Base-by-base conservation (phyloP, 192 early-diverging fungal genomes). In the Coemansia sp. region DNA sequence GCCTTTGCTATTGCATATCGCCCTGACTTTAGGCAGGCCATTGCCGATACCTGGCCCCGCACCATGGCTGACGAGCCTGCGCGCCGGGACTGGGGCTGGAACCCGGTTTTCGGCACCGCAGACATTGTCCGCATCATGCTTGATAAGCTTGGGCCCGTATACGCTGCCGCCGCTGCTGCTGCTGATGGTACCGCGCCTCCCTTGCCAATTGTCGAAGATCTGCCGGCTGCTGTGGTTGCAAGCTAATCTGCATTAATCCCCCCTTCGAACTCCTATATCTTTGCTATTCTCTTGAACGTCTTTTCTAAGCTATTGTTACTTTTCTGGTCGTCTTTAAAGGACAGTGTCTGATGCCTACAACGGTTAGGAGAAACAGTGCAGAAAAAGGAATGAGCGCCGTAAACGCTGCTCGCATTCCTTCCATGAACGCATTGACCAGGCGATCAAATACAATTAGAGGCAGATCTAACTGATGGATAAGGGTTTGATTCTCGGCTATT, bases 41-140 rank as follows among this genome's bases (percentile, higher is more conserved):
- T 86, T 63, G 85, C 85, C 14, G 80, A 84, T 39, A 80, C 82
- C 9, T 86, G 85, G 85, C 85, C 85, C 1, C 67, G 68, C 1
- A 73, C 78, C 0, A 68, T 86, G 77, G 85, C 82, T 40, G 85
- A 86, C 27, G 54, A 58, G 23, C 63, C 72, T 11, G 85, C 85
- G 11, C 63, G 85, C 38, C 61, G 51, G 23, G 85, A 86, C 56
- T 86, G 81, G 76, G 85, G 81, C 33, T 86, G 85, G 85, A 82
- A 80, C 61, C 81, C 80, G 26, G 39, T 80, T 50, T 80, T 65
- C 55, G 82, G 78, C 42, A 69, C 80, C 26, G 45, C 81, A 17
- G 80, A 68, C n/a, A 86, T 84, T 72, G 77, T 79, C 35, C 75
- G 80, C 51, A 47, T 66, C 19, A 86, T 86, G 85, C 57, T 85